Percentiles rank a stretch among this genome's conserved stretches.
Evolutionary conservation across 2,329 filamentous ascomycete genomes (phyloP).

Genomic region (Aspergillus amoenus): DNA sequence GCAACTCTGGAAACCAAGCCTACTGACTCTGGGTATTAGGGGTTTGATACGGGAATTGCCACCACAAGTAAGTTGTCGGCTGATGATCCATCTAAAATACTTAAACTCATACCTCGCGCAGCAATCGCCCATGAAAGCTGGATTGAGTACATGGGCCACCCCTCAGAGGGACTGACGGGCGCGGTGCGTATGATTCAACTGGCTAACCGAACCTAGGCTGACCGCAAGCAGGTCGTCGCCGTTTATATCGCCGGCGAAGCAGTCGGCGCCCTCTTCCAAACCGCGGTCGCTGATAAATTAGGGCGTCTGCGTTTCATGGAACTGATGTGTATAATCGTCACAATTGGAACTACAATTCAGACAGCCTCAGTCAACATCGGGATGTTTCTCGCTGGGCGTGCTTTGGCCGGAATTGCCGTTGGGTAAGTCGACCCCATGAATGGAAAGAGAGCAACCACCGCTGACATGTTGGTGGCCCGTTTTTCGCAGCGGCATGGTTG

Average conservation of each 20-base stretch:
- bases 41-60: constrained; percentile 61
- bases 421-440: constrained; percentile 33
- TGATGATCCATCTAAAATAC: too few species aligned
- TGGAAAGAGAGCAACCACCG: too few species aligned
- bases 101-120: constrained; percentile 18
- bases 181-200: constrained; percentile 39
- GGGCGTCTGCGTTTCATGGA: constrained; percentile 57
- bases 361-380: constrained; percentile 56
- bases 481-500: constrained; percentile 46
- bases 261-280: constrained; percentile 55
- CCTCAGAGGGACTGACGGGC: constrained; percentile 56
- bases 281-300: constrained; percentile 53
- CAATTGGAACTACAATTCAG: constrained; percentile 55
- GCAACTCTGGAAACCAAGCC: not conserved
- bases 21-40: constrained; percentile 36
- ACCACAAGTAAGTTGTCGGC: constrained; percentile 51
- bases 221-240: constrained; percentile 48
- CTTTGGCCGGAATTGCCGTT: constrained; percentile 48
- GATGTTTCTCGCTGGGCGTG: constrained; percentile 54
- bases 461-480: not conserved
- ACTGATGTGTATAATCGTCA: constrained; percentile 55
- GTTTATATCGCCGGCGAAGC: constrained; percentile 63
- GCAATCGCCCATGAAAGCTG: constrained; percentile 61
- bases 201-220: not conserved
- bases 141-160: constrained; percentile 59